A percentile compares a stretch with the other conserved stretches of the same genome.
Evolutionary conservation across 1,139 yeast species (phyloP).

Genomic region (Pichia sp.): DNA sequence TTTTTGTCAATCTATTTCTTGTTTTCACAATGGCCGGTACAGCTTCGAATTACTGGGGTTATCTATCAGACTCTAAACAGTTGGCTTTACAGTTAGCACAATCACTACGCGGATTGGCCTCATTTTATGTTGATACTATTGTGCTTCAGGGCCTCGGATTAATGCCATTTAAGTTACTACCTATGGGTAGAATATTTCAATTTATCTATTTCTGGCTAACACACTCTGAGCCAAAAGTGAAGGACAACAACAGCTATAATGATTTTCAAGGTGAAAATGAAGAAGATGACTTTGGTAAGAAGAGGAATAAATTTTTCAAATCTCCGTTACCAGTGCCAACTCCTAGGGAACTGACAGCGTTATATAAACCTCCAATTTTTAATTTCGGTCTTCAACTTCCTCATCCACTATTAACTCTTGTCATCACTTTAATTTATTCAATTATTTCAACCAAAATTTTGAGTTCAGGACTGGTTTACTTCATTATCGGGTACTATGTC

Average conservation of each 20-base stretch:
- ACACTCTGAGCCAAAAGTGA: constrained; percentile 35
- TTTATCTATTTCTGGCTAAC: constrained; percentile 43
- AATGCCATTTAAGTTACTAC: constrained; percentile 61
- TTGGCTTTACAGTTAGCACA: constrained; percentile 68
- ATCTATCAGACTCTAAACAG: constrained; percentile 66
- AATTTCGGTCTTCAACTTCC: constrained; percentile 79
- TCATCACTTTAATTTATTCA: constrained; percentile 70
- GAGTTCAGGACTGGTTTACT: constrained; percentile 65
- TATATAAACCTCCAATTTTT: constrained; percentile 70
- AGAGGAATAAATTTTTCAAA: background rate
- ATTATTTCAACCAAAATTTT: constrained; percentile 71
- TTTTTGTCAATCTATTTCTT: constrained; percentile 67
- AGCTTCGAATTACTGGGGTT: constrained; percentile 68
- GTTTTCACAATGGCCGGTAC: constrained; percentile 80
- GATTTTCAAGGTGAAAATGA: too few species aligned
- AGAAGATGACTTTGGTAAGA: background rate
- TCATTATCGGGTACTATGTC: constrained; percentile 65
- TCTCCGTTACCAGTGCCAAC: constrained; percentile 25
- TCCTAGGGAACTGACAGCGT: constrained; percentile 48
- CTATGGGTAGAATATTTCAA: constrained; percentile 57
- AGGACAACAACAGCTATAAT: background rate
- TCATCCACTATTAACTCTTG: constrained; percentile 67
- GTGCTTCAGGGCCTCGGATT: constrained; percentile 71
- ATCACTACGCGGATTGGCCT: constrained; percentile 57
- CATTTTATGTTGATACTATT: constrained; percentile 68